Conservation (phyloP, 2,329 filamentous ascomycete genomes). For the Colletotrichum lindemuthianum region DNA sequence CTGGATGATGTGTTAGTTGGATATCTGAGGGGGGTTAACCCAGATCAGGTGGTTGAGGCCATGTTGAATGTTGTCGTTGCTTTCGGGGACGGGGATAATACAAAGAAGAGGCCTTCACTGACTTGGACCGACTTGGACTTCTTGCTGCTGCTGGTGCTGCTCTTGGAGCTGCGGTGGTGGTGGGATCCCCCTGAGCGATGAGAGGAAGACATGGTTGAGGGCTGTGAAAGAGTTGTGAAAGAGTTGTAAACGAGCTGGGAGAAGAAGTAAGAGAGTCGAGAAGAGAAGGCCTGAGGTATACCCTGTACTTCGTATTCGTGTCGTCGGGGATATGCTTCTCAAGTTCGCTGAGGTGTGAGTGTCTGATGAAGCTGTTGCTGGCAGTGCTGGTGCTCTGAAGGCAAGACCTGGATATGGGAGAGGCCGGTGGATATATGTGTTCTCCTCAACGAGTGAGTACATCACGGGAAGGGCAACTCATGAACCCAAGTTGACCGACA, state of each 20-base stretch:
- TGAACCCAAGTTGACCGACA: background rate
- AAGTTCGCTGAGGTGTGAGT: constrained; percentile 3
- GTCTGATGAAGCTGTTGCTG: background rate
- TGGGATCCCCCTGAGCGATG: constrained; percentile 38
- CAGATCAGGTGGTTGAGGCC: background rate
- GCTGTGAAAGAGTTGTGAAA: background rate
- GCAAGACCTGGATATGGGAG: background rate
- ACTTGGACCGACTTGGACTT: constrained; percentile 43
- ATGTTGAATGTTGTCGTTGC: background rate
- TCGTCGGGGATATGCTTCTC: background rate
- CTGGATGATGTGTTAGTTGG: constrained; percentile 37
- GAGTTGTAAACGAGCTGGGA: background rate
- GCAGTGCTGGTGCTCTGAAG: background rate
- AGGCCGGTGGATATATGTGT: constrained; percentile 20
- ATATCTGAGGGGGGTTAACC: background rate
- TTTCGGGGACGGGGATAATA: constrained; percentile 32
- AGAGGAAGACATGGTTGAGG: constrained; percentile 43
- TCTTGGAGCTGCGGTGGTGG: constrained; percentile 38
- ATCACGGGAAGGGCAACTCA: background rate
- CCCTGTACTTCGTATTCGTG: no score
- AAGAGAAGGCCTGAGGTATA: background rate
- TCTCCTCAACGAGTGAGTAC: background rate
- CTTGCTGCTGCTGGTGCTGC: constrained; percentile 41
- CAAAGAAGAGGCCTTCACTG: constrained; percentile 43
- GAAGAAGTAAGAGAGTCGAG: background rate